These are phyloP conservation scores for Harrya chromipes DNA, from an alignment of 768 basidiomycete genomes.

Conservation along the genomic window DNA sequence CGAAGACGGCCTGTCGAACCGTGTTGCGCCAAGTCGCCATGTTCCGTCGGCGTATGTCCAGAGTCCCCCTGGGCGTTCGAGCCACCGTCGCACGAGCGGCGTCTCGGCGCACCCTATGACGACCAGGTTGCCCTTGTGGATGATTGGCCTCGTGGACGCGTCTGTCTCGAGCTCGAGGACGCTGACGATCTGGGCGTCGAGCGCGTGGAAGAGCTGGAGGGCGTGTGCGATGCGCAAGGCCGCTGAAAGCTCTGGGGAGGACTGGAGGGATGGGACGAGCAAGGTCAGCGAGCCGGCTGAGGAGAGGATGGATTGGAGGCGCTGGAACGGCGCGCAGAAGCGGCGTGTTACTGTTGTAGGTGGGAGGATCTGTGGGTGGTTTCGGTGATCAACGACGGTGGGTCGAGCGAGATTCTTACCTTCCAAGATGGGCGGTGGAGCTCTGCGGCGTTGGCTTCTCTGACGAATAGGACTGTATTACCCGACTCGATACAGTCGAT, in stretches of 20 bases:
- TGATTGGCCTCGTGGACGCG: neutral
- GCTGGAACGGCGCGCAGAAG: constrained; percentile 25
- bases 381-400: neutral
- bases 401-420: constrained; percentile 8
- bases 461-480: constrained; percentile 11
- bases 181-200: constrained; percentile 63
- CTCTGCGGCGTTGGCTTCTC: neutral
- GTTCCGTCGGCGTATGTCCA: constrained; percentile 22
- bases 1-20: constrained; percentile 21
- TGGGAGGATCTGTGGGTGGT: constrained; percentile 6
- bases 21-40: constrained; percentile 12
- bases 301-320: constrained; percentile 65
- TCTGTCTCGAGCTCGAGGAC: constrained; percentile 30
- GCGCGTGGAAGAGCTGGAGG: constrained; percentile 61
- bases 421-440: constrained; percentile 15
- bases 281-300: constrained; percentile 52
- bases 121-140: constrained; percentile 50
- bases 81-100: constrained; percentile 30
- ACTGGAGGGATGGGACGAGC: constrained; percentile 43
- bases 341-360: neutral
- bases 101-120: constrained; percentile 48
- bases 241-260: constrained; percentile 42
- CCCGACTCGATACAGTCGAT: neutral
- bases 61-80: constrained; percentile 21
- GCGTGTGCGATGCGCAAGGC: constrained; percentile 69